Percentiles rank a stretch among this genome's conserved stretches.
These are phyloP conservation scores for Anthostomella pinea DNA, from an alignment of 2,329 filamentous ascomycete genomes.

Conservation along the genomic window DNA sequence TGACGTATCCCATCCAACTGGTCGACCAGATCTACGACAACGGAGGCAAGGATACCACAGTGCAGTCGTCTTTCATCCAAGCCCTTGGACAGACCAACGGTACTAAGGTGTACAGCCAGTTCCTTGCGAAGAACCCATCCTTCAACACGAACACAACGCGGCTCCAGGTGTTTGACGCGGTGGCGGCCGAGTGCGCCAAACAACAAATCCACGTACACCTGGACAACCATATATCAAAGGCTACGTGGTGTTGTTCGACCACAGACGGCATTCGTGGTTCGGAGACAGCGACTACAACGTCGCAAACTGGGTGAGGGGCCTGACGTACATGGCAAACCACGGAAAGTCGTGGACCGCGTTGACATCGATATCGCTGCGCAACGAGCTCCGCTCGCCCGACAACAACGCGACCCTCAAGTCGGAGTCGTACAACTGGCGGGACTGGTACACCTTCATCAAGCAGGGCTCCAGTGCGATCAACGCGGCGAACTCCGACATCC, in stretches of 20 bases:
- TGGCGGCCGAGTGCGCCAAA: slow-evolving; percentile 54
- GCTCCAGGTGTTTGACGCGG: slow-evolving; percentile 54
- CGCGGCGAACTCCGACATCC: slow-evolving; percentile 45
- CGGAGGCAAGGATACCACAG: slow-evolving; percentile 43
- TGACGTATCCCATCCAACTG: slow-evolving; percentile 64
- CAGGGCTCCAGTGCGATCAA: slow-evolving; percentile 50
- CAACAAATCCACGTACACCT: slow-evolving; percentile 58
- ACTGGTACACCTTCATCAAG: slow-evolving; percentile 51
- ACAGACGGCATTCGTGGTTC: slow-evolving; percentile 58
- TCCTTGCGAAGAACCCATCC: slow-evolving; percentile 54
- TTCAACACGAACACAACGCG: slow-evolving; percentile 52
- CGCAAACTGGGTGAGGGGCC: slow-evolving; percentile 58
- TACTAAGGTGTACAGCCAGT: slow-evolving; percentile 45
- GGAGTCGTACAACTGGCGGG: slow-evolving; percentile 52
- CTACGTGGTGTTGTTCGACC: slow-evolving; percentile 55
- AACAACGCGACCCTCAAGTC: slow-evolving; percentile 32
- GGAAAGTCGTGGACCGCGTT: slow-evolving; percentile 47
- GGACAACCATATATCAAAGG: slow-evolving; percentile 60
- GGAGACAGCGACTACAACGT: slow-evolving; percentile 58
- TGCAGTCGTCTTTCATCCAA: slow-evolving; percentile 43
- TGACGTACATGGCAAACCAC: slow-evolving; percentile 58
- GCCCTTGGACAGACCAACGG: slow-evolving; percentile 53
- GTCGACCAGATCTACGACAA: slow-evolving; percentile 56
- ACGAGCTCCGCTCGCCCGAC: slow-evolving; percentile 49
- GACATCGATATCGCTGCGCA: slow-evolving; percentile 50